Evolutionary conservation across 768 basidiomycete species (phyloP), one percentile per base, ranked within the genome.

Genomic region (Trametes elegans): DNA sequence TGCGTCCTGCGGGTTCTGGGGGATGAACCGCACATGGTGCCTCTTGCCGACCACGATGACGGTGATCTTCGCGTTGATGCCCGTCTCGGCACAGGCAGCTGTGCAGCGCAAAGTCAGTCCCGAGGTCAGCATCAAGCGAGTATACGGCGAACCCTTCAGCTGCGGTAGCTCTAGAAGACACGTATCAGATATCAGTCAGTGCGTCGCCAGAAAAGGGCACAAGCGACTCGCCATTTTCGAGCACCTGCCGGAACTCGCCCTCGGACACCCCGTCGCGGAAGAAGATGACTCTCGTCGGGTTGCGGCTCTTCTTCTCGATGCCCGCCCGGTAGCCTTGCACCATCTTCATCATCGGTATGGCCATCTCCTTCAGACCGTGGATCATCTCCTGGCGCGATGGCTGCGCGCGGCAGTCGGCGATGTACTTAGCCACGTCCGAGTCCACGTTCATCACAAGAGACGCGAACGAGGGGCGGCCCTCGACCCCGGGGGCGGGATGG

Each of bases 371-470:
- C 23, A 93, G 64, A 35, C 87, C 87, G 21, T 82, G 81, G 27
- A 93, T 92, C 64, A 92, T 88, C 63, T 93, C 91, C 60, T 80
- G 79, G 0, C 87, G 76, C 14, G 86, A 84, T 0, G 62, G 76
- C 66, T 92, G 90, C 3, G 87, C 86, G 16, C 79, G 77, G 44
- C 78, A 83, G 32, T 79, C 84, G 32, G 76, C 75, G 26, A 76
- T 55, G 58, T 91, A 93, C 67, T 91, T 91, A 4, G 87, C 86
- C 0, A 79, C 81, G 52, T 85, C 81, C 0, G 81, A 81, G 66
- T 93, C 91, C 24, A 93, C 83, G 58, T 85, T 93, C 27, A 80
- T 89, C 14, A 93, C 90, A 5, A 93, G 73, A 6, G 89, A 77
- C 0, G 90, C 87, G 66, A 88, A 92, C 0, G 90, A 93, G 0